Base-by-base conservation (phyloP, 2,329 filamentous ascomycete genomes). In the Xylariaceae sp. region DNA sequence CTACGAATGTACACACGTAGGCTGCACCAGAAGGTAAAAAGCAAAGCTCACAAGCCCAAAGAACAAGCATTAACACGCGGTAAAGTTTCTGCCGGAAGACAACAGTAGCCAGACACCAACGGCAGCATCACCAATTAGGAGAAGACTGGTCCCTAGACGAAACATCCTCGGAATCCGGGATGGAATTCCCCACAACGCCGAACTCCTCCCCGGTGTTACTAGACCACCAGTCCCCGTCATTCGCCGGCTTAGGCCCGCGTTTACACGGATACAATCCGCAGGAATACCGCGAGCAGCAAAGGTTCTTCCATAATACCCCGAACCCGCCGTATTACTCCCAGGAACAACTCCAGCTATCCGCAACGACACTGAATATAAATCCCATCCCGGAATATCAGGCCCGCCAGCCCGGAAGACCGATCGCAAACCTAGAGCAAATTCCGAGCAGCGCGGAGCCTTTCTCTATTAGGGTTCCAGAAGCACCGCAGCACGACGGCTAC, bases 11-110 rank as follows among this genome's bases (percentile, higher is more conserved):
- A 74, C 75, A 42, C 80, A 84, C 60, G 75, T 81, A 37, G 81
- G 81, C 30, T 86, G 84, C 65, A 68, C 79, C 34, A 86, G 85
- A 71, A 85, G 80, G 79, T 82, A 70, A 43, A 26, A 54, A 29
- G 22, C 29, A 41, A 13, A 16, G 6, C 43, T 42, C 47, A 9
- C 30, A 3, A 55, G 54, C 44, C 59, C 60, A 63, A 58, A 26
- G 36, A 29, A 22, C 16, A 47, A 48, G 22, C 15, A 30, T 54
- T 61, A 42, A 62, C 30, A 22, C n/a, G 1, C 30, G 5, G 44
- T 37, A 10, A 60, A 86, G 85, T 68, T 88, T 88, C 67, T 88
- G 85, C 69, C 78, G 85, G 51, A 88, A 88, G 68, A 87, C 84
- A 5, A 87, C 84, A 51, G 84, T 85, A 82, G 80, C 86, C 51